These are phyloP conservation scores for Lagenidium giganteum DNA, from an alignment of 352 stramenopile genomes.

Conservation along the genomic window DNA sequence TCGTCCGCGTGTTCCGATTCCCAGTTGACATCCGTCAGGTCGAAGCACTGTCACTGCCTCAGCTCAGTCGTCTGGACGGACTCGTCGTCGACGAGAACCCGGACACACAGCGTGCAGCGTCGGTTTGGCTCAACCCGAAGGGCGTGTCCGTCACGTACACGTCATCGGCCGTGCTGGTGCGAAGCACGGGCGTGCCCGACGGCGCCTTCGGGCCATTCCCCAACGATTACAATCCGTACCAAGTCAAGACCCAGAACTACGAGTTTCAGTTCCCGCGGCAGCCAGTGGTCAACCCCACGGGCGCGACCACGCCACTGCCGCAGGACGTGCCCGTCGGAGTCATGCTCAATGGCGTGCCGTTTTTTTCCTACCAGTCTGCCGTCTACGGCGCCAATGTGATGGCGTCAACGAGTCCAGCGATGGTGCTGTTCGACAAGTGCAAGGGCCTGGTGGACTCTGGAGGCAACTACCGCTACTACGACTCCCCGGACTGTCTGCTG, in stretches of 20 bases:
- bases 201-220: conserved; percentile 54
- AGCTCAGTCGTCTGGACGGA: conserved; percentile 38
- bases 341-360: conserved; percentile 70
- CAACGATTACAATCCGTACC: conserved; percentile 50
- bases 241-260: conserved; percentile 51
- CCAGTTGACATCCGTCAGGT: conserved; percentile 40
- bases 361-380: conserved; percentile 37
- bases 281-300: conserved; percentile 17
- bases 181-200: conserved; percentile 49
- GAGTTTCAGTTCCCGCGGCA: conserved; percentile 55
- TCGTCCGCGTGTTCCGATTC: conserved; percentile 38
- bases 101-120: conserved; percentile 6
- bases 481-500: conserved; percentile 58
- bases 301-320: conserved; percentile 24
- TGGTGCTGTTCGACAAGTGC: conserved; percentile 61
- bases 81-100: conserved; percentile 54
- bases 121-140: conserved; percentile 47
- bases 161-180: conserved; percentile 40
- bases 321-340: conserved; percentile 46
- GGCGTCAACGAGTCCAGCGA: conserved; percentile 24
- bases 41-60: conserved; percentile 38
- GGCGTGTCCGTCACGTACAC: conserved; percentile 49
- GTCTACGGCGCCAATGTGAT: conserved; percentile 45
- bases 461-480: conserved; percentile 75
- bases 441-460: conserved; percentile 56